Evolutionary conservation across 2,329 filamentous ascomycete species (phyloP), one percentile per base, ranked within the genome.

Genomic region (Fusarium staphyleae): DNA sequence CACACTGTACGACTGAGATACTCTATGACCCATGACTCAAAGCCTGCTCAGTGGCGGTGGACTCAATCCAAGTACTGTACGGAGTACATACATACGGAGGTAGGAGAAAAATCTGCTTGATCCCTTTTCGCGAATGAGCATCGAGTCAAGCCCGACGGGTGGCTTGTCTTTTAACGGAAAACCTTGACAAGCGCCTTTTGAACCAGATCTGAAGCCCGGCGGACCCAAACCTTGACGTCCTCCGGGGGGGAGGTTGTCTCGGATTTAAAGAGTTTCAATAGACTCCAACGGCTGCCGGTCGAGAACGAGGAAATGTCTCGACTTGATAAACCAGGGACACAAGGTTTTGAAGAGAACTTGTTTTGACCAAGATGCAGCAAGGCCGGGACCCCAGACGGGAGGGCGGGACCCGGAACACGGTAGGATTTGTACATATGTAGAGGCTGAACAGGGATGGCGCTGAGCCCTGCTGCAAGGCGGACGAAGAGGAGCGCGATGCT

Each of bases 11-110:
- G 49, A 39, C 7, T 5, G 28, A 30, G 4, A 24, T 30, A 3
- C 11, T 30, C 28, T 3, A 30, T 12, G 13, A 30, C 26, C 43
- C 32, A 53, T 53, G 45, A 55, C 53, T 61, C 53, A 49, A 47
- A 16, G 36, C 30, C 50, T 55, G 53, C 41, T 61, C 57, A 52
- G 58, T 61, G 58, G 58, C 57, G 57, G 57, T 30, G 29, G 44
- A 33, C 52, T 60, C 34, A 16, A 30, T 36, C 11, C 12, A 26
- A 41, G 9, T 6, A 39, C n/a, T n/a, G n/a, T n/a, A n/a, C n/a
- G n/a, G n/a, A n/a, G n/a, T n/a, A n/a, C n/a, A n/a, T n/a, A n/a
- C n/a, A n/a, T n/a, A n/a, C n/a, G n/a, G n/a, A n/a, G 6, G 15
- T 22, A n/a, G 4, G 6, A 3, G 35, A 32, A 22, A 24, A 24